Evolutionary conservation across 2,329 filamentous ascomycete species (phyloP).

Genomic region (Cercospora nicotianae): DNA sequence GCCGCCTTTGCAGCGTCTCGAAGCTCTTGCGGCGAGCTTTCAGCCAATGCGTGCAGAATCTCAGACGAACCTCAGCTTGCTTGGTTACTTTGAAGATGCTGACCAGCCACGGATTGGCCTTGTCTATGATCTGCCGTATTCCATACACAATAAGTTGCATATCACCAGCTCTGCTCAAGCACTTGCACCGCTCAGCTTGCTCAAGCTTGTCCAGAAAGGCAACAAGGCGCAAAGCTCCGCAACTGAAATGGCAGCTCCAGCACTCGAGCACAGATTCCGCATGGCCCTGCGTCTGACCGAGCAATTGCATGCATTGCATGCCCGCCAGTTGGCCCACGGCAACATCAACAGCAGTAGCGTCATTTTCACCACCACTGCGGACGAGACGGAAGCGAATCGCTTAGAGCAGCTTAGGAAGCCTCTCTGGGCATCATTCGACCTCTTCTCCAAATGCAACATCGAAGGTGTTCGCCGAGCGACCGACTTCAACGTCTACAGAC

Average conservation of each 20-base stretch:
- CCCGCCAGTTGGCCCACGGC: constrained; percentile 67
- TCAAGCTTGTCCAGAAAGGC: constrained; percentile 50
- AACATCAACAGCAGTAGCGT: constrained; percentile 68
- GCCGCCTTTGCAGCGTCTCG: constrained; percentile 48
- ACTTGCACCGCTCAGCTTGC: constrained; percentile 45
- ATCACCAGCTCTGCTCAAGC: constrained; percentile 42
- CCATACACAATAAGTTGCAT: constrained; percentile 43
- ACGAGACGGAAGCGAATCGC: constrained; percentile 48
- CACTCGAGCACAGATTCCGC: constrained; percentile 73
- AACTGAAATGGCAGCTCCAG: constrained; percentile 54
- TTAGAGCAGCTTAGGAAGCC: constrained; percentile 63
- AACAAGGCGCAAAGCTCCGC: constrained; percentile 46
- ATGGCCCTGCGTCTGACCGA: constrained; percentile 71
- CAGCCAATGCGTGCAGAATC: constrained; percentile 38
- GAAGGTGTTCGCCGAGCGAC: constrained; percentile 47
- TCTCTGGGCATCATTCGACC: constrained; percentile 70
- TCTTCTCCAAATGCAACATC: constrained; percentile 62
- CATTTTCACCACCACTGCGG: constrained; percentile 59
- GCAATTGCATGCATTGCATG: constrained; percentile 72
- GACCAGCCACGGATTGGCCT: constrained; percentile 68
- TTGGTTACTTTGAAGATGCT: constrained; percentile 73
- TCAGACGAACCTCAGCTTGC: constrained; percentile 55
- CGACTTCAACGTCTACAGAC: constrained; percentile 62
- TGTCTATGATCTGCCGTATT: constrained; percentile 69
- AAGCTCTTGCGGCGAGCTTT: constrained; percentile 39